Percentiles rank a stretch among this genome's conserved stretches.
Conservation (phyloP, 768 basidiomycete genomes). For the Auricularia auricula-judae region DNA sequence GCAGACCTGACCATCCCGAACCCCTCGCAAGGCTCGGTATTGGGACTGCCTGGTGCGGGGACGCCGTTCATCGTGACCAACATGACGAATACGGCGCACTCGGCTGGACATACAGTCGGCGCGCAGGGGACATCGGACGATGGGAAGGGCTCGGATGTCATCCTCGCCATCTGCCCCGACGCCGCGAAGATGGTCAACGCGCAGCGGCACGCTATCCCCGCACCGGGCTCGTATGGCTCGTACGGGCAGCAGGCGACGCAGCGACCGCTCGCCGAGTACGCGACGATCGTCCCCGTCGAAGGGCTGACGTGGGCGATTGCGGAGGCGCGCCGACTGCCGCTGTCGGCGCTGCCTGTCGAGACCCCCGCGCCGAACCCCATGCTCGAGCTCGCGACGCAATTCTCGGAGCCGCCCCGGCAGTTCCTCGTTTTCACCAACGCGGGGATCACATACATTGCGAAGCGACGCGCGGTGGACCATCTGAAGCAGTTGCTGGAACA, state of each 20-base stretch:
- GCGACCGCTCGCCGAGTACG: conserved; percentile 65
- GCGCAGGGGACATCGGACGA: conserved; percentile 59
- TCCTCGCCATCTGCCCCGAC: conserved; percentile 68
- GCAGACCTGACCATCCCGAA: conserved; percentile 27
- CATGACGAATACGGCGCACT: conserved; percentile 41
- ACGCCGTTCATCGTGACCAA: not conserved
- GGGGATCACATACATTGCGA: conserved; percentile 69
- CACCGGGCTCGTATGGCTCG: conserved; percentile 26
- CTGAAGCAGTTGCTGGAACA: conserved; percentile 74
- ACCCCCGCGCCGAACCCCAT: conserved; percentile 42
- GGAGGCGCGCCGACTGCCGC: conserved; percentile 39
- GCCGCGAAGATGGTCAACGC: conserved; percentile 49
- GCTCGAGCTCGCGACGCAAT: conserved; percentile 78
- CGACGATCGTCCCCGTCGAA: conserved; percentile 64
- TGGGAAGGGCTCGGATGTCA: conserved; percentile 54
- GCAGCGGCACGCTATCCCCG: conserved; percentile 19
- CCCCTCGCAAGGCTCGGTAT: not conserved
- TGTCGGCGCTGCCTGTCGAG: conserved; percentile 18
- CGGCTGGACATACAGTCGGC: conserved; percentile 54
- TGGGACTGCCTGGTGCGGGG: not conserved
- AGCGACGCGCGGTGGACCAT: conserved; percentile 78
- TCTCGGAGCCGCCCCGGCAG: conserved; percentile 59
- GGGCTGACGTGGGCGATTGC: conserved; percentile 76
- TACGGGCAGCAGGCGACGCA: conserved; percentile 32
- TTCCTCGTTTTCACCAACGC: conserved; percentile 86